Evolutionary conservation across 2,329 filamentous ascomycete species (phyloP).

Genomic region (Cercospora nicotianae): DNA sequence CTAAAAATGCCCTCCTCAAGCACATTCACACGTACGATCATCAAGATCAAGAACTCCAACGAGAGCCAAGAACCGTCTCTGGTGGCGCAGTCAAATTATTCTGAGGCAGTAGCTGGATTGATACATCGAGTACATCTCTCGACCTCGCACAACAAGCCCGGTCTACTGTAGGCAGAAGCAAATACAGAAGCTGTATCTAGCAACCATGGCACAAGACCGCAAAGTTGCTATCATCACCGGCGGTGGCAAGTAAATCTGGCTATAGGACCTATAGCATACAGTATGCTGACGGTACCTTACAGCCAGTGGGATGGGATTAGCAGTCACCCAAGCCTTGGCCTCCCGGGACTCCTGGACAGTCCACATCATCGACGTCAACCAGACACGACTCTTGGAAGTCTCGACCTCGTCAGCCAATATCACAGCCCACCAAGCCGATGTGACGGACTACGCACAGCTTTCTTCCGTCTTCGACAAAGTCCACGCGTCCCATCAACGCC

Average conservation of each 20-base stretch:
- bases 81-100: not conserved
- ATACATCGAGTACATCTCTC: not conserved
- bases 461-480: constrained; percentile 41
- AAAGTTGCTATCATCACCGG: constrained; percentile 34
- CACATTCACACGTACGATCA: not conserved
- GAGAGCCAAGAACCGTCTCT: not conserved
- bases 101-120: not conserved
- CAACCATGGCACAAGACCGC: constrained; percentile 12
- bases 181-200: not conserved
- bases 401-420: constrained; percentile 33
- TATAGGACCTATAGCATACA: too few relatives aligned
- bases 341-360: constrained; percentile 42
- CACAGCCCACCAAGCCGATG: constrained; percentile 43
- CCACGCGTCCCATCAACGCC: constrained; percentile 33
- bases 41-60: not conserved
- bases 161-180: not conserved
- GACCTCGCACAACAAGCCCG: not conserved
- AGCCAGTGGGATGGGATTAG: constrained; percentile 48
- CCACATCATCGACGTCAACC: constrained; percentile 45
- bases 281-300: not conserved
- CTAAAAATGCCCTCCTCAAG: not conserved
- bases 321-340: constrained; percentile 42
- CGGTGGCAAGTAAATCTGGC: constrained; percentile 24
- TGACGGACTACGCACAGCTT: constrained; percentile 41
- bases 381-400: constrained; percentile 36